These are phyloP conservation scores for Cyclanthera cordifolia DNA, from an alignment of 306 rosid species.

Conservation along the genomic window DNA sequence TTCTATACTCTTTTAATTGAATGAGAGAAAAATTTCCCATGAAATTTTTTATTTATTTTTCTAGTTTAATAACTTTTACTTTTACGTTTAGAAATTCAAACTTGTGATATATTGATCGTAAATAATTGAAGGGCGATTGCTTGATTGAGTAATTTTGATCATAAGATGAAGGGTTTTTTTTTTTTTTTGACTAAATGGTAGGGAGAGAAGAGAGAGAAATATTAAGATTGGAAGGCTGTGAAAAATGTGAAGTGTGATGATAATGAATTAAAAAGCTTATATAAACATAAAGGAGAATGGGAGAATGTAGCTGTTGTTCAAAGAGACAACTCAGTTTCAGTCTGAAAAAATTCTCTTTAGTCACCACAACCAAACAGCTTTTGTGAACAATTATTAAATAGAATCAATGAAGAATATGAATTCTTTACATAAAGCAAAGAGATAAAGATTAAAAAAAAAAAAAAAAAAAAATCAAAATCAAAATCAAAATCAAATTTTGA, in stretches of 20 bases:
- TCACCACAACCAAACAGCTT: background rate
- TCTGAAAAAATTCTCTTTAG: slow-evolving; percentile 1
- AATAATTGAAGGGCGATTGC: too few relatives aligned
- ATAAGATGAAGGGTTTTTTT: too few relatives aligned
- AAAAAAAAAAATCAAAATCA: background rate
- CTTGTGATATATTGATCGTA: too few relatives aligned
- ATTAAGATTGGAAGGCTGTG: background rate
- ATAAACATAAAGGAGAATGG: background rate
- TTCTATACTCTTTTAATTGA: too few relatives aligned
- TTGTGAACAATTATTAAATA: background rate
- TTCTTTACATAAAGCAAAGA: background rate
- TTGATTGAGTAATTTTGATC: background rate
- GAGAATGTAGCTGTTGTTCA: slow-evolving; percentile 2
- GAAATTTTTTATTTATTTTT: too few relatives aligned
- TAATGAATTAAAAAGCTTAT: slow-evolving; percentile 3
- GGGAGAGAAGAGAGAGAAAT: background rate
- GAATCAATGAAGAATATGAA: too few relatives aligned
- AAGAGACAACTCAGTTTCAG: background rate
- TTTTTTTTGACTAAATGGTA: too few relatives aligned
- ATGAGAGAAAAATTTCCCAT: too few relatives aligned
- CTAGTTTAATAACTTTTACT: too few relatives aligned
- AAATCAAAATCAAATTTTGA: background rate
- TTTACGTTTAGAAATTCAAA: too few relatives aligned
- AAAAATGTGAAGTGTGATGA: background rate
- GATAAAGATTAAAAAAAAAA: background rate